phyloP scores from a whole-genome alignment of 371 early-diverging fungal species.

The Synchytrium microbalum region DNA sequence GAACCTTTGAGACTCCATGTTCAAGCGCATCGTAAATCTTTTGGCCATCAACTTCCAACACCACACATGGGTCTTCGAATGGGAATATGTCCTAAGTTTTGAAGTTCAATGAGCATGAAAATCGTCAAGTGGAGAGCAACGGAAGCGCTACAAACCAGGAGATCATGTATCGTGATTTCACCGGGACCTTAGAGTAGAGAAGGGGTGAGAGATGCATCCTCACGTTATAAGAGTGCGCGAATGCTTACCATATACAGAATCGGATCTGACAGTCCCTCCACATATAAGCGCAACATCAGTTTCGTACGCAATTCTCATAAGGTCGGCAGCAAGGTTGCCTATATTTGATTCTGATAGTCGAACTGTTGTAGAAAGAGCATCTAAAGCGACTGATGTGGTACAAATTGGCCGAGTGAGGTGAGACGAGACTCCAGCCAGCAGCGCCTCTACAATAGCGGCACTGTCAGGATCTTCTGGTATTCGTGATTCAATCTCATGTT shows the following conservation, averaged over 20 bases:
- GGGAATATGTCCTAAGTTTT: constrained; percentile 43
- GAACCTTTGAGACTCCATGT: constrained; percentile 50
- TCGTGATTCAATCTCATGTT: constrained; percentile 23
- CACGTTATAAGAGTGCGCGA: neutral
- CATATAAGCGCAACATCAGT: constrained; percentile 31
- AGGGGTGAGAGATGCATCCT: constrained; percentile 24
- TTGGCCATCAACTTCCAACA: constrained; percentile 46
- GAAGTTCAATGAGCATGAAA: neutral
- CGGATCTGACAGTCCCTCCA: constrained; percentile 47
- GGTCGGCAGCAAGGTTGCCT: constrained; percentile 53
- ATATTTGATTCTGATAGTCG: constrained; percentile 50
- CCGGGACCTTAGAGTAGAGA: constrained; percentile 48
- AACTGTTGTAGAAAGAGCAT: constrained; percentile 46
- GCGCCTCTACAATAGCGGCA: constrained; percentile 31
- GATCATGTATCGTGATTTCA: constrained; percentile 44
- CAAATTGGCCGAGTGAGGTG: constrained; percentile 44
- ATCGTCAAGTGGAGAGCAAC: neutral
- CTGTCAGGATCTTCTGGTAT: constrained; percentile 31
- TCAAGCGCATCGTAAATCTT: constrained; percentile 51
- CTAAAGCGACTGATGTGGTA: constrained; percentile 38
- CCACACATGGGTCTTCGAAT: constrained; percentile 55
- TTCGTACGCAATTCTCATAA: constrained; percentile 46
- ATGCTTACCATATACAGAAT: neutral
- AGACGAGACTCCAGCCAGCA: constrained; percentile 30
- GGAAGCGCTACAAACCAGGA: constrained; percentile 25